Conservation (phyloP, 805 yeast genomes). For the Diddensiella santjacobensis region DNA sequence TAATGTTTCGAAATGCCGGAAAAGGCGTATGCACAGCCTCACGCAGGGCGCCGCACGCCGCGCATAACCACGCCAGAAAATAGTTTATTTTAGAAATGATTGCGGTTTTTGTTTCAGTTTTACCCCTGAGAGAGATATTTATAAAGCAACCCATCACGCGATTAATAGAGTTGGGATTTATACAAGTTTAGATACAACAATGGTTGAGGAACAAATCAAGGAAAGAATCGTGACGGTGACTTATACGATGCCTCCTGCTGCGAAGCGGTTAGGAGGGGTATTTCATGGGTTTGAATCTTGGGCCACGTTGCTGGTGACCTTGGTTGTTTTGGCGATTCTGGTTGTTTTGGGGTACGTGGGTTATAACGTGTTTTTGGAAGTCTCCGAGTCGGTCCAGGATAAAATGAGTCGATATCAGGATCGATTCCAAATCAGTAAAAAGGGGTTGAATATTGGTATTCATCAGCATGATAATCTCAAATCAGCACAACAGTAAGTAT, state of each 20-base stretch:
- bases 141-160: too few species aligned
- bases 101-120: too few species aligned
- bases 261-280: neutral
- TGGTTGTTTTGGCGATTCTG: slow-evolving; percentile 12
- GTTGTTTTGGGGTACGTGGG: slow-evolving; percentile 18
- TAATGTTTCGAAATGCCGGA: too few species aligned
- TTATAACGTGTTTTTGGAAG: slow-evolving; percentile 13
- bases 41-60: too few species aligned
- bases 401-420: slow-evolving; percentile 15
- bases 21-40: too few species aligned
- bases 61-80: too few species aligned
- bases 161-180: too few species aligned
- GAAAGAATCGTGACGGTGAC: slow-evolving; percentile 8
- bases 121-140: too few species aligned
- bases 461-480: slow-evolving; percentile 13
- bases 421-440: slow-evolving; percentile 15
- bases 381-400: slow-evolving; percentile 15
- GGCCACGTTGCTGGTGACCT: slow-evolving; percentile 2
- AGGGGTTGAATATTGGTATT: slow-evolving; percentile 19
- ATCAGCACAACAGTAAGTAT: slow-evolving; percentile 18
- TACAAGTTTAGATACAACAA: too few species aligned
- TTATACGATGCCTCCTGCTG: slow-evolving; percentile 1
- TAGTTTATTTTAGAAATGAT: too few species aligned
- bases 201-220: neutral
- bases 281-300: slow-evolving; percentile 1